Base-by-base conservation (phyloP, 768 basidiomycete genomes). In the Albatrellus ellisii region DNA sequence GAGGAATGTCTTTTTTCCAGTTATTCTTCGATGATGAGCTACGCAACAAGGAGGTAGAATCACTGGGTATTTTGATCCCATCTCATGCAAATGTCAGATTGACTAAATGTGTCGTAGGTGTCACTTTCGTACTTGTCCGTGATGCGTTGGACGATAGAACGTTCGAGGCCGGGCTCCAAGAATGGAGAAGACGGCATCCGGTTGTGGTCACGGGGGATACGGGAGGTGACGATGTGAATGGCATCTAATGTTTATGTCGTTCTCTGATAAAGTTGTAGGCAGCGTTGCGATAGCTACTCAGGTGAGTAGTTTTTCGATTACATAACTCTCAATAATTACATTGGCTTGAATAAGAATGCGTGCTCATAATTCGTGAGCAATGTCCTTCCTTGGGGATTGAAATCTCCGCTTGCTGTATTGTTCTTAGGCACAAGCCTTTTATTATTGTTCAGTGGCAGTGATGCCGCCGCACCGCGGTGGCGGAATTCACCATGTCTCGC, bases 1-100 rank as follows among this genome's bases (percentile, higher is more conserved):
- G 26, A 4, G 20, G 7, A 26, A n/a, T n/a, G n/a, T n/a, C n/a
- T n/a, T n/a, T n/a, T 18, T 21, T 6, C 3, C 41, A 69, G 69
- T 54, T 72, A 2, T 74, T 74, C 58, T 74, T 68, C 47, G 72
- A 72, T 42, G 71, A 71, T 54, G 67, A 68, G 47, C 51, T 52
- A 21, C 53, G 67, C 4, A 70, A 70, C 48, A 57, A 53, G 32
- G 67, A 71, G 44, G 66, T 68, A 10, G 69, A 72, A 52, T 58
- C 50, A 7, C 53, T 61, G 2, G 61, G 61, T 58, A 27, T 7
- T 44, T 44, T 18, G 11, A 11, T 12, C 20, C 6, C 6, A 32
- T 27, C 6, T 2, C 9, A 20, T 12, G 20, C 24, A 11, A n/a
- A n/a, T 14, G 10, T 24, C 26, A 10, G 22, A 39, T n/a, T 31